Base-by-base conservation (phyloP, 2,329 filamentous ascomycete genomes). In the Albophoma yamanashiensis region DNA sequence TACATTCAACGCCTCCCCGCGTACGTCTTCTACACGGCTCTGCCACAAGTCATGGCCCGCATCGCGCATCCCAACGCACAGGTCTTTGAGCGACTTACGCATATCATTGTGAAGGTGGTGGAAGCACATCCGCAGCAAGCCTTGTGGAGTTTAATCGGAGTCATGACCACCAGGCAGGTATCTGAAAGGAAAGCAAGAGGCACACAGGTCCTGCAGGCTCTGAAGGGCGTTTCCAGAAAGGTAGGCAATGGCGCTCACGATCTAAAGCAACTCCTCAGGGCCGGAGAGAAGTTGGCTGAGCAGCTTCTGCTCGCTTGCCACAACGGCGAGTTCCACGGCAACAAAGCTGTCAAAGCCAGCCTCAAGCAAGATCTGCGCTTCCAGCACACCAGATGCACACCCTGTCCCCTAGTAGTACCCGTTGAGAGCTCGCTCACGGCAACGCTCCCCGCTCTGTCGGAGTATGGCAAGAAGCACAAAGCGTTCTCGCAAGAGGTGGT, bases 21-120 rank as follows among this genome's bases (percentile, higher is more conserved):
- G 1, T 92, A 89, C 67, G 83, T 91, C 39, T 92, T 91, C 72
- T 93, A 92, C 70, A 89, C 88, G 2, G 81, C 93, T 7, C 79
- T 99, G 50, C 89, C 94, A 6, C 94, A 99, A 73, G 89, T 99
- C 63, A 89, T 99, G 60, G 94, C 93, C n/a, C 87, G 94, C 39
- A 97, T 99, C 67, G 90, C 89, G 55, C 94, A 99, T 74, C 86
- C 88, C 1, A 90, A 96, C 70, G 74, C 74, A 4, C 83, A 86
- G 1, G 91, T 96, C 1, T 95, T 91, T 74, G 84, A 87, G 61
- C 78, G 89, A 12, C 77, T 99, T 8, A 84, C 87, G 58, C 81
- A 82, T 40, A 93, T 97, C 65, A 92, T 99, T 59, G 77, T 88
- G 62, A 93, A 90, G 70, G 91, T 97, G n/a, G 87, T 96, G 11